A percentile compares a stretch with the other conserved stretches of the same genome.
These are phyloP conservation scores for Penicillium occitanis DNA, from an alignment of 2,329 filamentous ascomycete genomes.

Conservation along the genomic window DNA sequence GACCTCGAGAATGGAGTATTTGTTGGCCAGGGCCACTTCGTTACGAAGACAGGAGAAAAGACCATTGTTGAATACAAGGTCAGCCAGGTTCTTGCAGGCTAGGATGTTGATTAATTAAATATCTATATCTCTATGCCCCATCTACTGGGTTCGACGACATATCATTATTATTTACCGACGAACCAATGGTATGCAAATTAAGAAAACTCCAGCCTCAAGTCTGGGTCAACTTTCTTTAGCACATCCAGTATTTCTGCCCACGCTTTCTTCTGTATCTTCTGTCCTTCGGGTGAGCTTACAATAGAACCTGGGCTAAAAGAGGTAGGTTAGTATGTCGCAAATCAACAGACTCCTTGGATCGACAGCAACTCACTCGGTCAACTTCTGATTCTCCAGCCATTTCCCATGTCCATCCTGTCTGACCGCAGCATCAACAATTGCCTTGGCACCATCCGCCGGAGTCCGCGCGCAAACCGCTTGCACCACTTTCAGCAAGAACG, in stretches of 20 bases:
- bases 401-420: constrained; percentile 23
- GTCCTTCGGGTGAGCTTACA: constrained; percentile 18
- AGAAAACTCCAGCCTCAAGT: constrained; percentile 11
- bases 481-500: constrained; percentile 12
- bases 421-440: constrained; percentile 25
- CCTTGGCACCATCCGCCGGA: constrained; percentile 25
- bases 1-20: constrained; percentile 43
- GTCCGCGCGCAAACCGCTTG: constrained; percentile 22
- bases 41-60: constrained; percentile 37
- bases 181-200: not conserved
- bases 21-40: constrained; percentile 43
- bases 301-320: not conserved
- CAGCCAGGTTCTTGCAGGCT: constrained; percentile 37
- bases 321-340: not conserved
- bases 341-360: not conserved
- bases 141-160: not conserved
- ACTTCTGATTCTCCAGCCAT: constrained; percentile 18
- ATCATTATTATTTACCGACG: not conserved
- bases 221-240: constrained; percentile 20
- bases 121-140: not conserved
- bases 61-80: constrained; percentile 46
- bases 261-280: constrained; percentile 16
- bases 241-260: constrained; percentile 23
- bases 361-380: constrained; percentile 20
- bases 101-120: not conserved